phyloP scores from a whole-genome alignment of 2,329 filamentous ascomycete species.

The Diaporthe vaccinii region DNA sequence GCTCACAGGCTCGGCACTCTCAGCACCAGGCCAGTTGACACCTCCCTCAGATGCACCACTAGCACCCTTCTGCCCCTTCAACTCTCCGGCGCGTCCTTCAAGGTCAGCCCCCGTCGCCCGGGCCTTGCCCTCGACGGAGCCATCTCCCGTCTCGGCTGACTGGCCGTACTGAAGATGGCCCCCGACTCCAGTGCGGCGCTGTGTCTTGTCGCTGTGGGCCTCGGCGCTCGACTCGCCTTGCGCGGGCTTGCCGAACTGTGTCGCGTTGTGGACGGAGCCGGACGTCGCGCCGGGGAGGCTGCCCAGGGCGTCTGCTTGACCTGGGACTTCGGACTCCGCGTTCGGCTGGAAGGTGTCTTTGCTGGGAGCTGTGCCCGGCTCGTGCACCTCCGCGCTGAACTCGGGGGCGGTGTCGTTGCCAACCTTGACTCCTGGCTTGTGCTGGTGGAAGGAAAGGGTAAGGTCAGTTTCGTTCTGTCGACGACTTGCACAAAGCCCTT shows the following conservation, averaged over 20 bases:
- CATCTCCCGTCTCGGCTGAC: slow-evolving; percentile 43
- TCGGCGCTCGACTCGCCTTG: slow-evolving; percentile 59
- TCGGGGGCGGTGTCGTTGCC: slow-evolving; percentile 72
- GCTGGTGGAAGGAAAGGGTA: slow-evolving; percentile 57
- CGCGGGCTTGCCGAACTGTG: slow-evolving; percentile 58
- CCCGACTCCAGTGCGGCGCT: slow-evolving; percentile 54
- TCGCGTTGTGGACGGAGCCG: slow-evolving; percentile 57
- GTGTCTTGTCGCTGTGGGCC: slow-evolving; percentile 54
- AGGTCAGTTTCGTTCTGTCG: slow-evolving; percentile 37
- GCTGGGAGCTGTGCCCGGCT: slow-evolving; percentile 73
- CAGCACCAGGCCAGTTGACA: slow-evolving; percentile 37
- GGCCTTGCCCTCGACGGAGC: slow-evolving; percentile 46
- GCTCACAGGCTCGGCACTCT: slow-evolving; percentile 38
- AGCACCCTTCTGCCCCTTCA: slow-evolving; percentile 40
- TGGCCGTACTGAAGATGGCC: slow-evolving; percentile 52
- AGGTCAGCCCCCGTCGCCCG: slow-evolving; percentile 49
- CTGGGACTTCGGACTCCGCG: slow-evolving; percentile 51
- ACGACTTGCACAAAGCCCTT: not conserved
- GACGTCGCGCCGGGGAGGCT: slow-evolving; percentile 61
- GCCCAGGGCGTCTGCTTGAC: slow-evolving; percentile 51
- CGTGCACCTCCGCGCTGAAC: slow-evolving; percentile 72
- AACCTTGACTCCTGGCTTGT: slow-evolving; percentile 72
- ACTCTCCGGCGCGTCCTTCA: slow-evolving; percentile 40
- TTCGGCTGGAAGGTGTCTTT: slow-evolving; percentile 57
- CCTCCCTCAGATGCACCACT: slow-evolving; percentile 40